These are phyloP conservation scores for Wickerhamiella vanderwaltii DNA, from an alignment of 805 yeast genomes.

Conservation along the genomic window DNA sequence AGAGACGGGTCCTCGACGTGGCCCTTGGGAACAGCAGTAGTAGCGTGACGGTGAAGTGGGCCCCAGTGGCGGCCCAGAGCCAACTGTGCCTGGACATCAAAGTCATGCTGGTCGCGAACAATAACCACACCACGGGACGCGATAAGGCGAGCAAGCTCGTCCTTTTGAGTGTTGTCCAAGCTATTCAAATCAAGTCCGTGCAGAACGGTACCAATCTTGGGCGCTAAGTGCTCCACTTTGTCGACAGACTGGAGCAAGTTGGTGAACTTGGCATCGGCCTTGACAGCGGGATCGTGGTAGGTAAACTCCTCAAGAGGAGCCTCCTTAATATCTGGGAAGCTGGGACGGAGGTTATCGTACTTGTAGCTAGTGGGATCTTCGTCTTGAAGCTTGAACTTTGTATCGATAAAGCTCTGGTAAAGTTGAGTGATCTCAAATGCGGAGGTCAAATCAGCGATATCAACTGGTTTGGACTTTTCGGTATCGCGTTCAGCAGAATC, in stretches of 20 bases:
- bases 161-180: slow-evolving; percentile 33
- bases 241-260: slow-evolving; percentile 23
- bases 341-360: slow-evolving; percentile 23
- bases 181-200: slow-evolving; percentile 36
- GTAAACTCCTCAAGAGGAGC: slow-evolving; percentile 22
- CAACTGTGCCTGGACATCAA: slow-evolving; percentile 47
- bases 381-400: slow-evolving; percentile 11
- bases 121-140: slow-evolving; percentile 40
- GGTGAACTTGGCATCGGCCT: slow-evolving; percentile 24
- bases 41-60: slow-evolving; percentile 40
- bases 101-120: slow-evolving; percentile 40
- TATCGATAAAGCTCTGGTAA: slow-evolving; percentile 6
- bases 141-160: slow-evolving; percentile 37
- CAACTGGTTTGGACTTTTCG: neutral
- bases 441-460: slow-evolving; percentile 6
- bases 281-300: slow-evolving; percentile 21
- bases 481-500: neutral
- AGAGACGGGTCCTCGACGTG: slow-evolving; percentile 53
- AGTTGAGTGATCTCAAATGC: slow-evolving; percentile 13
- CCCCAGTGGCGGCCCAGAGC: slow-evolving; percentile 61
- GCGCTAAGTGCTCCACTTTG: slow-evolving; percentile 38
- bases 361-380: slow-evolving; percentile 18
- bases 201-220: slow-evolving; percentile 58
- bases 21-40: slow-evolving; percentile 30
- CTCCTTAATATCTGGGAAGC: slow-evolving; percentile 27